These are phyloP conservation scores for Firmiana major DNA, from an alignment of 345 rosid genomes.

Conservation along the genomic window DNA sequence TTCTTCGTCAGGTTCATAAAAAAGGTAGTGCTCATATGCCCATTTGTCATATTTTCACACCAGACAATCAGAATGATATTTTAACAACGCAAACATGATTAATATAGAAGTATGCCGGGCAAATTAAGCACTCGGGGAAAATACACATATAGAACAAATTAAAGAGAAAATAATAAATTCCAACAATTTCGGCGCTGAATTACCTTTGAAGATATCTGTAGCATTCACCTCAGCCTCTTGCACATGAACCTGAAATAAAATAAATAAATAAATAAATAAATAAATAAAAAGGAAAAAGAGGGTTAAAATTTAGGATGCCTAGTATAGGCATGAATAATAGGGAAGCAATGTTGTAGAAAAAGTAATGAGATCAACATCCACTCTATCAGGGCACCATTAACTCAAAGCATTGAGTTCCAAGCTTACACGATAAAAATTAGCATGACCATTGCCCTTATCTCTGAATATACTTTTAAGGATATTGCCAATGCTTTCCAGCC, in stretches of 20 bases:
- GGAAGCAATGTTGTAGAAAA: neutral
- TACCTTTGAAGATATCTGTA: constrained; percentile 62
- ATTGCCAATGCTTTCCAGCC: constrained; percentile 70
- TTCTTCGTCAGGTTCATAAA: constrained; percentile 5
- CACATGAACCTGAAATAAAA: constrained; percentile 76
- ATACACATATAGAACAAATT: neutral
- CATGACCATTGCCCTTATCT: constrained; percentile 57
- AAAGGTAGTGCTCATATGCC: neutral
- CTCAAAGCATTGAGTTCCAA: constrained; percentile 17
- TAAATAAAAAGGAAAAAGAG: constrained; percentile 14
- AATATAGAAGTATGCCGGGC: neutral
- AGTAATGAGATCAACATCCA: neutral
- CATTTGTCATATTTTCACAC: constrained; percentile 5
- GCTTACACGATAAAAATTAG: constrained; percentile 76
- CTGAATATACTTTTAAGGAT: constrained; percentile 70
- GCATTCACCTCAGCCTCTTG: constrained; percentile 60
- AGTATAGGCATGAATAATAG: neutral
- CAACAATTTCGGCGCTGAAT: constrained; percentile 13
- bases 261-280: too few relatives aligned
- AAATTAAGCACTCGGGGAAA: neutral
- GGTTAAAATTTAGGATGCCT: constrained; percentile 10
- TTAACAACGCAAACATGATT: neutral
- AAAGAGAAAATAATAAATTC: constrained; percentile 5
- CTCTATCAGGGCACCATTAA: neutral
- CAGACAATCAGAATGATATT: neutral